A percentile compares a stretch with the other conserved stretches of the same genome.
phyloP scores from a whole-genome alignment of 2,329 filamentous ascomycete species.

The Neofusicoccum ribis region DNA sequence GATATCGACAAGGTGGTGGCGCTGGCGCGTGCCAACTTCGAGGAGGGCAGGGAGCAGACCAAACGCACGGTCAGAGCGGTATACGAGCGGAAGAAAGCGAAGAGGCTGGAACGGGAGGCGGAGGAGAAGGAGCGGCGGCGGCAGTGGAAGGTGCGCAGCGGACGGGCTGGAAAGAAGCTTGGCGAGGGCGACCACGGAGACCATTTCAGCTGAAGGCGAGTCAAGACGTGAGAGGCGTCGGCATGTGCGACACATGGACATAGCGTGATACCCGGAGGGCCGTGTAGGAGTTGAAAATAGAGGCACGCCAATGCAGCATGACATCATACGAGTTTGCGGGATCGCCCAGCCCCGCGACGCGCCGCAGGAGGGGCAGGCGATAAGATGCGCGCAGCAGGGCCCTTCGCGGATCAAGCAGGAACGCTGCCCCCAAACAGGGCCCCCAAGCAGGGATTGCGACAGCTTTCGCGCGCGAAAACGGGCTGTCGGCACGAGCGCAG shows the following conservation, averaged over 20 bases:
- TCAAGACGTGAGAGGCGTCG: conserved; percentile 8
- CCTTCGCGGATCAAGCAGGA: conserved; percentile 12
- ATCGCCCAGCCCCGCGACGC: conserved; percentile 13
- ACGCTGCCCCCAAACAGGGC: background rate
- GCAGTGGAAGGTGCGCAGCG: conserved; percentile 44
- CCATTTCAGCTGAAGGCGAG: conserved; percentile 59
- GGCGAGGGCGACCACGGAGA: conserved; percentile 59
- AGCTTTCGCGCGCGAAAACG: background rate
- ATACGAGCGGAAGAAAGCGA: conserved; percentile 84
- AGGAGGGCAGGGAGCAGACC: conserved; percentile 77
- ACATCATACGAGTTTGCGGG: conserved; percentile 2
- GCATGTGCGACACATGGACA: conserved; percentile 4
- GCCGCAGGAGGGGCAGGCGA: conserved; percentile 7
- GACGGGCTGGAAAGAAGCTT: conserved; percentile 54
- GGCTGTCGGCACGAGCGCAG: background rate
- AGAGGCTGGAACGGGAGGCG: conserved; percentile 56
- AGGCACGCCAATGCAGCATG: conserved; percentile 12
- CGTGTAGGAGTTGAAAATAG: conserved; percentile 1
- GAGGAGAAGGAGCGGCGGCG: conserved; percentile 40
- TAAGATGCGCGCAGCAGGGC: conserved; percentile 8
- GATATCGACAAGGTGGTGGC: conserved; percentile 83
- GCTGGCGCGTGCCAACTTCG: conserved; percentile 83
- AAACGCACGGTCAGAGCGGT: conserved; percentile 79
- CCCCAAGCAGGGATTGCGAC: background rate
- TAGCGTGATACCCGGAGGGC: conserved; percentile 10